phyloP scores from a whole-genome alignment of 2,329 filamentous ascomycete genomes.

The Biscogniauxia sp. region DNA sequence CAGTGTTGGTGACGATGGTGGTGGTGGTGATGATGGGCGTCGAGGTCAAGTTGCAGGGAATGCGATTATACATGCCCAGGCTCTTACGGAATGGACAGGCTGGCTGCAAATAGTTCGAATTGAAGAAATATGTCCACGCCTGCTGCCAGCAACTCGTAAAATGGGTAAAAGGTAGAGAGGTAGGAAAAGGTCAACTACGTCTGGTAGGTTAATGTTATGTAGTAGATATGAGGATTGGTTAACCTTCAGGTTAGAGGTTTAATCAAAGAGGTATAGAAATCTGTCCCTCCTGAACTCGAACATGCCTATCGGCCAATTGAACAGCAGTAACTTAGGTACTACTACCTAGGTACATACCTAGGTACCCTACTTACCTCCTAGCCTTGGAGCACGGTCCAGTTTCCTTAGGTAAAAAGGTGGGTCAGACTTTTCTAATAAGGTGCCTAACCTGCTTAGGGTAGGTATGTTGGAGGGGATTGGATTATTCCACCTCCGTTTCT shows the following conservation, averaged over 20 bases:
- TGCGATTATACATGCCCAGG: conserved; percentile 28
- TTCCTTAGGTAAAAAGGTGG: background rate
- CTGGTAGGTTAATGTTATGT: no score
- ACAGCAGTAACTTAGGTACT: background rate
- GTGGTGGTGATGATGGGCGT: conserved; percentile 1
- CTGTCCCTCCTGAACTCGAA: conserved; percentile 30
- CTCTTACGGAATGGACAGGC: background rate
- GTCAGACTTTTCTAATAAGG: no score
- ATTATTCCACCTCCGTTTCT: no score
- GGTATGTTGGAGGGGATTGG: no score
- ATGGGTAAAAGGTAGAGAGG: background rate
- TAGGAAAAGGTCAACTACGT: background rate
- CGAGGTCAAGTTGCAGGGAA: conserved; percentile 12
- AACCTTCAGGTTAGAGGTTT: no score
- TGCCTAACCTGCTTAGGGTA: no score
- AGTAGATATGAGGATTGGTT: no score
- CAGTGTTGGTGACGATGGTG: background rate
- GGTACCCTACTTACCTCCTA: background rate
- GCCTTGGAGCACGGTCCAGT: background rate
- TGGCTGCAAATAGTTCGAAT: conserved; percentile 14
- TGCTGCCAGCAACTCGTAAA: background rate
- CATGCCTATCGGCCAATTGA: conserved; percentile 5
- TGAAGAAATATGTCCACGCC: conserved; percentile 10
- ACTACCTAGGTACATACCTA: conserved; percentile 1
- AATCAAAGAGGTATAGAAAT: conserved; percentile 17